Base-by-base conservation (phyloP, 2,329 filamentous ascomycete species). In the Dactylellina parvicollis region DNA sequence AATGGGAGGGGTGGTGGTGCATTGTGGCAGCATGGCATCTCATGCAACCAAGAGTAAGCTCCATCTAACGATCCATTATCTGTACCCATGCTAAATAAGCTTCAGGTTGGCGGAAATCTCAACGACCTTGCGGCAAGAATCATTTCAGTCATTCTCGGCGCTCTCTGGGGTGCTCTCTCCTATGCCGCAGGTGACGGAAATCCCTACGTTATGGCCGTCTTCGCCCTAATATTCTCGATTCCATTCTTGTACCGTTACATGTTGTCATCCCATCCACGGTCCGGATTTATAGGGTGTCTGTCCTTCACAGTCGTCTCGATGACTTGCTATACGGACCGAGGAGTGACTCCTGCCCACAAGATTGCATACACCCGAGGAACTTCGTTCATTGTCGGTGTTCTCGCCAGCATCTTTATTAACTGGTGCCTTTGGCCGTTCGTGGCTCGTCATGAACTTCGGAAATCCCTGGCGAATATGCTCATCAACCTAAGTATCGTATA, bases 381-480 rank as follows among this genome's bases (percentile, higher is more conserved):
- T 1, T 82, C 84, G 0, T 84, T 88, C 70, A 80, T 87, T 1
- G 78, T 86, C 20, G 86, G 86, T 1, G 83, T 86, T 2, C 80
- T 85, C 0, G 81, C 83, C 0, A 85, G 86, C 0, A 81, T 87
- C 9, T 73, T 86, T 0, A 82, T 87, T 12, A 88, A 87, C 75
- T 88, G 85, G 86, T 76, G 86, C 10, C 79, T 88, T 2, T 88
- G 86, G 86, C 86, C 86, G 1, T 88, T 88, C 74, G 82, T 88
- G 3, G 86, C 86, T 9, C 82, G 86, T 10, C 86, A 87, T 75
- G 86, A 87, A 77, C 81, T 88, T 12, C 80, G 86, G 20, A 85
- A 84, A 67, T 85, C 85, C 0, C 78, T 87, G 1, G 85, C 85
- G 0, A 81, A 83, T 1, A 87, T 86, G 84, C 80, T 88, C 75